phyloP scores from a whole-genome alignment of 805 yeast genomes.

The Phaffomyces antillensis region DNA sequence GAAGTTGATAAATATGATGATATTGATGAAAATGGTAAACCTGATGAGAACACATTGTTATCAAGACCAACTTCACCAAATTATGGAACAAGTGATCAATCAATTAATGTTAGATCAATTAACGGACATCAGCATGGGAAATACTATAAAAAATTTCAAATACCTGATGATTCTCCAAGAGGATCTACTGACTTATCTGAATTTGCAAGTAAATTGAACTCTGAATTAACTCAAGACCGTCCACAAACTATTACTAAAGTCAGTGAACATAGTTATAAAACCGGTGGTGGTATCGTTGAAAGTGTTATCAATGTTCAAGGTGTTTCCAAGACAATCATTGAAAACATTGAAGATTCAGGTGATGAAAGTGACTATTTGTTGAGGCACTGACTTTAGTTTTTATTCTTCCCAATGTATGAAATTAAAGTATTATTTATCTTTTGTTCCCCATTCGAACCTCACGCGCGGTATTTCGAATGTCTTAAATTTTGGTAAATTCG shows the following conservation, averaged over 20 bases:
- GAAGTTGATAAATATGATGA: not conserved
- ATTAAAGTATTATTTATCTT: too few relatives aligned
- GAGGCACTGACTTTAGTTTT: not conserved
- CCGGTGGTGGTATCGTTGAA: slow-evolving; percentile 59
- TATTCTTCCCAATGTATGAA: not conserved
- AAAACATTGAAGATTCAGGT: slow-evolving; percentile 39
- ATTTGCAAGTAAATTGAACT: slow-evolving; percentile 1
- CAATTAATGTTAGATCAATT: not conserved
- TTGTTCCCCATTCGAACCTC: too few relatives aligned
- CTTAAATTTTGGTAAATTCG: not conserved
- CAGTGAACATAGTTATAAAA: slow-evolving; percentile 18
- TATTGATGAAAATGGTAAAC: not conserved
- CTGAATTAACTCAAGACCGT: not conserved
- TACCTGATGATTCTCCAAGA: slow-evolving; percentile 10
- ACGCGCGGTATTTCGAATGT: too few relatives aligned
- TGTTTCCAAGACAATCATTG: slow-evolving; percentile 78
- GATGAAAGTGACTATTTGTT: not conserved
- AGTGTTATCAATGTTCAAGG: slow-evolving; percentile 80
- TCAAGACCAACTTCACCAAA: slow-evolving; percentile 16
- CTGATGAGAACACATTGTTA: slow-evolving; percentile 1
- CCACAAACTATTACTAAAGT: not conserved
- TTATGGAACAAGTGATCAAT: slow-evolving; percentile 14
- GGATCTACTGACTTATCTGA: slow-evolving; percentile 17
- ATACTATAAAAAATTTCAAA: slow-evolving; percentile 12
- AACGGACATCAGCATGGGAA: slow-evolving; percentile 1